Percentiles rank a stretch among this genome's conserved stretches.
These are phyloP conservation scores for Fusarium sp. DNA, from an alignment of 2,329 filamentous ascomycete genomes.

Conservation along the genomic window DNA sequence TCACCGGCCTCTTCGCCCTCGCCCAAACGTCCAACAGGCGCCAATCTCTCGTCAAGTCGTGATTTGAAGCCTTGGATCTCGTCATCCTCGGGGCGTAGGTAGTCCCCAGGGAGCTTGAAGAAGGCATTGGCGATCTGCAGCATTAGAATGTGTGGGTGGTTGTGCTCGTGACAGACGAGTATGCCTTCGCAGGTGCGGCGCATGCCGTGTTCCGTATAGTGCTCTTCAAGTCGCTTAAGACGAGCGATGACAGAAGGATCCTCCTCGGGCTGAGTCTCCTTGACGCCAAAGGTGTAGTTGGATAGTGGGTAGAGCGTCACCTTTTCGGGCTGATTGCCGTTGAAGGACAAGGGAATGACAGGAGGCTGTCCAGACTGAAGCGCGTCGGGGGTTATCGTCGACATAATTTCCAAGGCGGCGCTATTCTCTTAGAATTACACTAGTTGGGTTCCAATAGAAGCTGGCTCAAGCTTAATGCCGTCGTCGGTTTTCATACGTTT, in stretches of 20 bases:
- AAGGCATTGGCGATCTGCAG: slow-evolving; percentile 99
- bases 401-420: slow-evolving; percentile 67
- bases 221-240: slow-evolving; percentile 93
- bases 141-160: slow-evolving; percentile 98
- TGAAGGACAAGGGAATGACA: slow-evolving; percentile 84
- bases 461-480: not conserved
- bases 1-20: slow-evolving; percentile 87
- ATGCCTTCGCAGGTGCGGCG: slow-evolving; percentile 96
- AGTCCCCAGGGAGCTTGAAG: slow-evolving; percentile 98
- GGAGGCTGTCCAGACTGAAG: slow-evolving; percentile 85
- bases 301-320: slow-evolving; percentile 94
- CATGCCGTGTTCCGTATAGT: slow-evolving; percentile 94
- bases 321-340: slow-evolving; percentile 87
- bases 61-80: slow-evolving; percentile 96
- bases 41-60: slow-evolving; percentile 91
- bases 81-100: slow-evolving; percentile 88
- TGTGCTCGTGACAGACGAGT: slow-evolving; percentile 98
- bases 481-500: slow-evolving; percentile 5
- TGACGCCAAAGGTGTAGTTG: slow-evolving; percentile 99
- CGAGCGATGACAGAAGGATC: slow-evolving; percentile 95
- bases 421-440: not conserved
- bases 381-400: slow-evolving; percentile 81
- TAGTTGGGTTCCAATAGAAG: not conserved
- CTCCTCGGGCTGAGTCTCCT: slow-evolving; percentile 98
- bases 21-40: slow-evolving; percentile 87